Base-by-base conservation (phyloP, 2,329 filamentous ascomycete genomes). In the Talaromyces sp. region DNA sequence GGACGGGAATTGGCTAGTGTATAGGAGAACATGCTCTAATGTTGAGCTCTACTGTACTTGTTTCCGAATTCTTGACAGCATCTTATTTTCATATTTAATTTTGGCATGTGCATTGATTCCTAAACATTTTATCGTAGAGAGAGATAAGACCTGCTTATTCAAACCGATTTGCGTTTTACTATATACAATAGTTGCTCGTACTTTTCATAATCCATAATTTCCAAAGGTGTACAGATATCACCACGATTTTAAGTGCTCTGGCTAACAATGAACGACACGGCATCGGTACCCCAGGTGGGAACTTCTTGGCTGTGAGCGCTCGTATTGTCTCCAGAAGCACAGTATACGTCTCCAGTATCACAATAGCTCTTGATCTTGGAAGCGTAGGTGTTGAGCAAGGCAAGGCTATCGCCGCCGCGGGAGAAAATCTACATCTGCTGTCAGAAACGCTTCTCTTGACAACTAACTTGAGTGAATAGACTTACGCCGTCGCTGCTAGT, bases 271-370 rank as follows among this genome's bases (percentile, higher is more conserved):
- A 57, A 57, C 16, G 2, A 10, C 16, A 57, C 54, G 24, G 54
- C 54, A 37, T 8, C 54, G 35, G 33, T 39, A 16, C 54, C 54
- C 54, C 54, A 57, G n/a, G 54, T 57, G 1, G 54, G 54, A 39
- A 57, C 33, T 22, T 57, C 54, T 37, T 57, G 33, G 16, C 54
- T 11, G 54, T 57, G 54, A 57, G 33, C 54, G 33, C 31, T 57
- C n/a, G 54, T 22, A 39, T 37, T 22, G 33, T 57, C 54, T 39
- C 54, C 54, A 37, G 54, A 57, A 24, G 54, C 54, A 19, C 54
- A 57, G 54, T 57, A 57, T 35, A 57, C 54, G 10, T 57, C 54
- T 11, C 54, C 54, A 57, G 54, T 33, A 57, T 57, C 54, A 57
- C 54, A 57, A 13, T 57, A 57, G 35, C 54, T 57, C 19, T 39